These are phyloP conservation scores for Trichoderma brevicompactum DNA, from an alignment of 2,329 filamentous ascomycete genomes.

Conservation along the genomic window DNA sequence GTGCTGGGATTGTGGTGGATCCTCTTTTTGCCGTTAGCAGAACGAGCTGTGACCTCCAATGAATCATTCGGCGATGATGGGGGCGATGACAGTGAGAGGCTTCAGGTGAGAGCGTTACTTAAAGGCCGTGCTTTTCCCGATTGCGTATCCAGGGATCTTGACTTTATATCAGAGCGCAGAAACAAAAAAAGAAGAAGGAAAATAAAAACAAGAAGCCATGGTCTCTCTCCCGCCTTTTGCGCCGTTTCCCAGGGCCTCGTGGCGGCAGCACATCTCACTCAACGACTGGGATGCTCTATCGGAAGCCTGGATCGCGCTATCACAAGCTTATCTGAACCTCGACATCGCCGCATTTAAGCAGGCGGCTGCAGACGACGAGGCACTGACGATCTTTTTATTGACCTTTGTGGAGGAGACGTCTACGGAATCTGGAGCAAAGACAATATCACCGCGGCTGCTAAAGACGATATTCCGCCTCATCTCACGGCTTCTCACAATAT, in stretches of 20 bases:
- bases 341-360: constrained; percentile 59
- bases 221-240: constrained; percentile 69
- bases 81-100: constrained; percentile 26
- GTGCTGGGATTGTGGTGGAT: neutral
- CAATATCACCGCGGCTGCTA: constrained; percentile 53
- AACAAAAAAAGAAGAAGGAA: neutral
- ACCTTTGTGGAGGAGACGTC: constrained; percentile 66
- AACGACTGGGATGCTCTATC: constrained; percentile 79
- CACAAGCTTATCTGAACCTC: constrained; percentile 66
- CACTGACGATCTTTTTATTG: constrained; percentile 46
- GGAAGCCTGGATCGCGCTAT: constrained; percentile 73
- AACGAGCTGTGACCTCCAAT: constrained; percentile 14
- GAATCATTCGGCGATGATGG: constrained; percentile 33
- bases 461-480: constrained; percentile 68
- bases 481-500: constrained; percentile 56
- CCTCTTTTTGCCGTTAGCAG: neutral
- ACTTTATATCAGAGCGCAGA: neutral
- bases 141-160: neutral
- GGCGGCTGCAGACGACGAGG: constrained; percentile 59
- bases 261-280: constrained; percentile 67
- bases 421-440: constrained; percentile 34
- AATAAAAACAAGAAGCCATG: neutral
- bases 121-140: neutral
- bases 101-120: neutral
- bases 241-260: constrained; percentile 71